A percentile compares a stretch with the other conserved stretches of the same genome.
Evolutionary conservation across 768 basidiomycete species (phyloP).

Genomic region (Hypholoma fasciculare): DNA sequence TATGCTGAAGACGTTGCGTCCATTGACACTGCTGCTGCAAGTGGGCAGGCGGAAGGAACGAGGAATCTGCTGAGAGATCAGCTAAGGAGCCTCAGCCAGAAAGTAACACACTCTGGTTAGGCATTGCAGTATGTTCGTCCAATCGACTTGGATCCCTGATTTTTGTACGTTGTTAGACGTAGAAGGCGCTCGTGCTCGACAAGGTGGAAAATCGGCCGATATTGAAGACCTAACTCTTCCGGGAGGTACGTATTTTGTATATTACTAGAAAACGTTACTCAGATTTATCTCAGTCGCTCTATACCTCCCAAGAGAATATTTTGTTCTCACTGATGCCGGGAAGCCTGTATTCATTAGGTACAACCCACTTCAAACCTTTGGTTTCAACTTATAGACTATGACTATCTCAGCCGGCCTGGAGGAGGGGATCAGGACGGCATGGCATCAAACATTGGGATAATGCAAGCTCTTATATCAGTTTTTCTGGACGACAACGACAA

Average conservation of each 20-base stretch:
- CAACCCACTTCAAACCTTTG: not conserved
- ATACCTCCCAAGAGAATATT: conserved; percentile 76
- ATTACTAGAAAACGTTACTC: not conserved
- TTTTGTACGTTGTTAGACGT: conserved; percentile 22
- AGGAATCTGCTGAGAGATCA: conserved; percentile 72
- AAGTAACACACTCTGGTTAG: conserved; percentile 50
- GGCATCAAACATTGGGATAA: conserved; percentile 84
- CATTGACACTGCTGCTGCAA: conserved; percentile 39
- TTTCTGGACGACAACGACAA: conserved; percentile 93
- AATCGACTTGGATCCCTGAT: not conserved
- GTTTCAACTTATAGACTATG: conserved; percentile 9
- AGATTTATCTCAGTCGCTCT: conserved; percentile 30
- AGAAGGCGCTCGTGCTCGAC: conserved; percentile 26
- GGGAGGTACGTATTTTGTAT: conserved; percentile 30
- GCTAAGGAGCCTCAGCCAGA: conserved; percentile 63
- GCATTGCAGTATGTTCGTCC: not conserved
- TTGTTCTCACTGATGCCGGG: conserved; percentile 91
- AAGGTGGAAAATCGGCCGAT: conserved; percentile 30
- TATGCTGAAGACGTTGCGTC: conserved; percentile 51
- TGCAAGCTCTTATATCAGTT: conserved; percentile 94
- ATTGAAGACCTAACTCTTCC: conserved; percentile 40
- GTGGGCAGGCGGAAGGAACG: conserved; percentile 53
- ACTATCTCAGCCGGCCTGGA: conserved; percentile 43
- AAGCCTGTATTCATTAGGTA: conserved; percentile 96
- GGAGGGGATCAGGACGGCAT: conserved; percentile 62